Conservation (phyloP, 306 rosid genomes). For the Lathyrus sativus region DNA sequence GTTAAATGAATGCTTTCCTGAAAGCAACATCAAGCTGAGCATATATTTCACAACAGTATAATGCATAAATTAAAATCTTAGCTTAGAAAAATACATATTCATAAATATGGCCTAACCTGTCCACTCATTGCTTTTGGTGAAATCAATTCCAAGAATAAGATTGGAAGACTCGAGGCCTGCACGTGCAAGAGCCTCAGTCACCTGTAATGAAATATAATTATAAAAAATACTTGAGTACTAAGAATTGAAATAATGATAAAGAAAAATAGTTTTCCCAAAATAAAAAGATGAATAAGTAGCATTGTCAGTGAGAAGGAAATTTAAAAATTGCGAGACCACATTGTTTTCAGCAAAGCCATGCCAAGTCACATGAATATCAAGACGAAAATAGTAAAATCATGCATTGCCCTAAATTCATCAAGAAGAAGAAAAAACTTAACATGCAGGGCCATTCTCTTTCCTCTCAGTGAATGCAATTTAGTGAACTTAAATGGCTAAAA, state of each 20-base stretch:
- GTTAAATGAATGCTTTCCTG: constrained; percentile 70
- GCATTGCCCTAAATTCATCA: too few relatives aligned
- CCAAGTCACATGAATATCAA: constrained; percentile 15
- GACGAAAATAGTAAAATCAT: not conserved
- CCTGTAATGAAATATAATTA: constrained; percentile 53
- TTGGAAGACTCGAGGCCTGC: constrained; percentile 98
- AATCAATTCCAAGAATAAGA: constrained; percentile 92
- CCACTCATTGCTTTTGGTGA: constrained; percentile 98
- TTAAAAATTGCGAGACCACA: constrained; percentile 18
- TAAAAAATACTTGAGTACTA: constrained; percentile 13
- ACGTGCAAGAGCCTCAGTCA: constrained; percentile 85
- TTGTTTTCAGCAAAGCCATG: constrained; percentile 3
- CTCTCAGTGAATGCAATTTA: too few relatives aligned
- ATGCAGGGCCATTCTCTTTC: too few relatives aligned
- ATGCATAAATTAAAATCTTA: constrained; percentile 1
- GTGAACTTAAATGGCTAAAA: too few relatives aligned
- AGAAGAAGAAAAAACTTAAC: too few relatives aligned
- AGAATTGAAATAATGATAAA: constrained; percentile 6
- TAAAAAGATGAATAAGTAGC: constrained; percentile 29
- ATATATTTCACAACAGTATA: constrained; percentile 40
- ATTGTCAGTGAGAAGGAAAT: constrained; percentile 17
- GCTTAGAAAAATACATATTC: not conserved
- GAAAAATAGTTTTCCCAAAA: constrained; percentile 2
- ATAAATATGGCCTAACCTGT: constrained; percentile 61
- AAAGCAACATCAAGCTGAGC: constrained; percentile 45